phyloP scores from a whole-genome alignment of 2,329 filamentous ascomycete species.

The Fusarium transvaalense region DNA sequence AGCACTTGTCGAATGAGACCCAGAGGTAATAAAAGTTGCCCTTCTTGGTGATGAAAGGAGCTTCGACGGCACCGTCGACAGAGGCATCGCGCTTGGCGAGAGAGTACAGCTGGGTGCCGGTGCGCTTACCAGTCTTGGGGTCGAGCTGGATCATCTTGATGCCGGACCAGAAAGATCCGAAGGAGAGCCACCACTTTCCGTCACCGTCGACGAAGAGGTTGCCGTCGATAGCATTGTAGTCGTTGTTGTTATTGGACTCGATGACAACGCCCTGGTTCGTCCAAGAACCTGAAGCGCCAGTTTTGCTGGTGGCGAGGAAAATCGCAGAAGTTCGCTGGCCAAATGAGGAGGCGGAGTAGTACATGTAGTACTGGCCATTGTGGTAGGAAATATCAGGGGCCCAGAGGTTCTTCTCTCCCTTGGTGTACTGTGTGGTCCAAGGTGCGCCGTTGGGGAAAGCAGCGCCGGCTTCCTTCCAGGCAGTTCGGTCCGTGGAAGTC shows the following conservation, averaged over 20 bases:
- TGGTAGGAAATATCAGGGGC: conserved; percentile 66
- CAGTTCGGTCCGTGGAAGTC: conserved; percentile 51
- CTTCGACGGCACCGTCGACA: conserved; percentile 46
- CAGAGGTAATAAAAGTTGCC: conserved; percentile 53
- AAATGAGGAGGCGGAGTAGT: conserved; percentile 52
- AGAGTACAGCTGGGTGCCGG: conserved; percentile 41
- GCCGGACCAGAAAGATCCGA: conserved; percentile 52
- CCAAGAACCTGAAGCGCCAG: conserved; percentile 50
- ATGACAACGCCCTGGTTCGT: conserved; percentile 49
- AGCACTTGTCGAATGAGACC: conserved; percentile 52
- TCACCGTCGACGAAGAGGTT: conserved; percentile 48
- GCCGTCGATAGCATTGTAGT: conserved; percentile 51
- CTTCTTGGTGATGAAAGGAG: conserved; percentile 48
- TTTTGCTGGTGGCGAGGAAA: conserved; percentile 50
- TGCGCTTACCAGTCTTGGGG: conserved; percentile 46
- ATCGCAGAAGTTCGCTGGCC: conserved; percentile 49
- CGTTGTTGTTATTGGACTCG: conserved; percentile 38
- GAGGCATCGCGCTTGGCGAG: conserved; percentile 41
- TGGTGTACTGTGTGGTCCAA: conserved; percentile 51
- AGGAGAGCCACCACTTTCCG: conserved; percentile 51
- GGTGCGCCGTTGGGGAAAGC: conserved; percentile 51
- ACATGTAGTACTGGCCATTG: conserved; percentile 50
- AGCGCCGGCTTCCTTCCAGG: conserved; percentile 48
- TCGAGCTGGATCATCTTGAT: conserved; percentile 49
- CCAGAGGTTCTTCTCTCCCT: conserved; percentile 53